Evolutionary conservation across 2,329 filamentous ascomycete genomes (phyloP), one percentile per base, ranked within the genome.

Genomic region (Ramularia collo-cygni): DNA sequence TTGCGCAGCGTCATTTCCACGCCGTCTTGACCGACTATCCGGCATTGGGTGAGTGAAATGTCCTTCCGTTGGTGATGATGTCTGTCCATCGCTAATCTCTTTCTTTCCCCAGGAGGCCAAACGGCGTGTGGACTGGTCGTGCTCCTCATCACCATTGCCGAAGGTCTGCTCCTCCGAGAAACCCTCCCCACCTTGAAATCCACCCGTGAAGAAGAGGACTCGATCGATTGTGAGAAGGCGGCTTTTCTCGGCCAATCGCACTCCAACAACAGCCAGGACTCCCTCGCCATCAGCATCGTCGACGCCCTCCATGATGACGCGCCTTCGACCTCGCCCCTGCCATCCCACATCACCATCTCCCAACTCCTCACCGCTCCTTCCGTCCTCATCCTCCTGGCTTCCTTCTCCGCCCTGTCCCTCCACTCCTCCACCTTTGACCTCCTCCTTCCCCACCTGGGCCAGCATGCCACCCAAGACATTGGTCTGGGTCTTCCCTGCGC

Each of bases 361-460:
- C 65, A 70, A 34, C 67, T 70, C 47, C 56, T 71, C 38, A 64
- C 63, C 13, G 67, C 68, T 1, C 68, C 68, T 2, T 69, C 68
- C 1, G 57, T 71, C 13, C 51, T 68, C 43, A 51, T 69, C 45
- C 54, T 71, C 21, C 53, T 75, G 53, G 55, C 68, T 47, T 71
- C 70, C 4, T 70, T 69, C 47, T 74, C 69, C 18, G 70, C 71
- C 27, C 70, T 72, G 24, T 76, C 73, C n/a, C 72, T 71, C 52
- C 76, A 75, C 38, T 70, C 70, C 9, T 70, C 67, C 2, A 74
- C 73, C 32, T 77, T 70, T 42, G 67, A 71, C 40, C 62, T 67
- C 15, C 57, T 71, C 4, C 64, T 71, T 3, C 68, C 67, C 4
- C 67, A 70, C 45, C 61, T 71, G 19, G 66, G 66, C 32, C 68